Evolutionary conservation across 2,329 filamentous ascomycete genomes (phyloP), one percentile per base, ranked within the genome.

Genomic region (Colletotrichum sp.): DNA sequence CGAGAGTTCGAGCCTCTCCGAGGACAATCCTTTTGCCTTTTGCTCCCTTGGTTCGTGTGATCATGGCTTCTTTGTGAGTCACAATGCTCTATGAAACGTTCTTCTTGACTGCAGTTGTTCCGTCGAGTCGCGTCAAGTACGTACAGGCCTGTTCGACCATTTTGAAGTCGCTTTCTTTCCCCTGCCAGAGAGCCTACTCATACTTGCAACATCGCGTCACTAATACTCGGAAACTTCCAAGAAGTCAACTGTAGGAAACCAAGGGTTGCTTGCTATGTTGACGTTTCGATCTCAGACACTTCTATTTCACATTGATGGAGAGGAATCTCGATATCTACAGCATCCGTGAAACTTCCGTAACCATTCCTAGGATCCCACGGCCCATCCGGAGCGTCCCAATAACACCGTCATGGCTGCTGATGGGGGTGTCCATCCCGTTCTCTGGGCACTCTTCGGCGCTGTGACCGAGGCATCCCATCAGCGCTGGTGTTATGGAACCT

Each of bases 1-100:
- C 72, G 72, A 68, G 68, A 75, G 72, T 75, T 75, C 72, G 72
- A 75, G 72, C 72, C 72, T 75, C 68, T 68, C 72, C 36, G 68
- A 67, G 72, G 72, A 74, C 72, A 74, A 13, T 13, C n/a, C 13
- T 22, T 59, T 65, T 36, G 39, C 9, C 26, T 16, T 34, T n/a
- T n/a, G 8, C 8, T 44, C 36, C 36, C 18, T n/a, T n/a, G 8
- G 16, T 10, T 5, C 36, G 2, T 18, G 16, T 3, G 16, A 44
- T 44, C 16, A 9, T 44, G 36, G 36, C 16, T 44, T 44, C 16
- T 18, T 18, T 44, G 16, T 44, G 28, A 16, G 26, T 28, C 22
- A 9, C 24, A 28, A 8, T 6, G 55, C 4, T 28, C 22, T 59
- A 22, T 10, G 22, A 15, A 30, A 16, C 18, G 4, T n/a, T 44